Percentiles rank a stretch among this genome's conserved stretches.
These are phyloP conservation scores for Sugiyamaella castrensis DNA, from an alignment of 1,139 yeast species.

Conservation along the genomic window DNA sequence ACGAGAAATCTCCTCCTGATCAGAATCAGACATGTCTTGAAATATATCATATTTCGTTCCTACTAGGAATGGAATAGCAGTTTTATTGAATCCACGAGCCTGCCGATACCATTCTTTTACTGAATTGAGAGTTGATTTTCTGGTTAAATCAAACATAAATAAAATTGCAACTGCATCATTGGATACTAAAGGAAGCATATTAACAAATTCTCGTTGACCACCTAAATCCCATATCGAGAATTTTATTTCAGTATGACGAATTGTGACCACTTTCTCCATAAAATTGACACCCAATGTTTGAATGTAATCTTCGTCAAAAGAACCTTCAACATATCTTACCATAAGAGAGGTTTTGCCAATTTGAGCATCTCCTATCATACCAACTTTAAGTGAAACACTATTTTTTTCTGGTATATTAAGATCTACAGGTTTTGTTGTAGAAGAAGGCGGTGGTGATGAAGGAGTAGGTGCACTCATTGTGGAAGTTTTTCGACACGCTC, in stretches of 20 bases:
- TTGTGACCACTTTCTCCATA: conserved; percentile 85
- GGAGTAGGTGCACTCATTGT: no score
- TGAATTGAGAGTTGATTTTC: conserved; percentile 81
- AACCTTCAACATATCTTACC: conserved; percentile 96
- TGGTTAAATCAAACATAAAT: conserved; percentile 87
- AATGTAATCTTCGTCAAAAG: conserved; percentile 87
- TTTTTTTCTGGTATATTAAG: conserved; percentile 29
- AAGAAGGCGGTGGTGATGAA: conserved; percentile 9
- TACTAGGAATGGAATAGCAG: conserved; percentile 87
- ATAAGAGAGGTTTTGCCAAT: conserved; percentile 97
- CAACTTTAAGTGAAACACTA: conserved; percentile 79
- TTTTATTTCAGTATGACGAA: conserved; percentile 84
- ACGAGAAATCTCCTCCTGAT: conserved; percentile 80
- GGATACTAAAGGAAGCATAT: conserved; percentile 92
- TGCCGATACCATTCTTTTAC: conserved; percentile 95
- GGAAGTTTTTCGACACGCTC: no score
- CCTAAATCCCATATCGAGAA: conserved; percentile 97
- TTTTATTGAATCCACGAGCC: conserved; percentile 82
- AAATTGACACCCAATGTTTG: conserved; percentile 95
- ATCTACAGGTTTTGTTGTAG: conserved; percentile 26
- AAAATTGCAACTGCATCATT: conserved; percentile 92
- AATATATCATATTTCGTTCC: conserved; percentile 95
- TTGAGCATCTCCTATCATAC: conserved; percentile 94
- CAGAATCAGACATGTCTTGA: conserved; percentile 63
- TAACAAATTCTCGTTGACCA: conserved; percentile 93